Evolutionary conservation across 1,284 basidiomycete genomes (phyloP).

Genomic region (Cryptococcus amylolentus): DNA sequence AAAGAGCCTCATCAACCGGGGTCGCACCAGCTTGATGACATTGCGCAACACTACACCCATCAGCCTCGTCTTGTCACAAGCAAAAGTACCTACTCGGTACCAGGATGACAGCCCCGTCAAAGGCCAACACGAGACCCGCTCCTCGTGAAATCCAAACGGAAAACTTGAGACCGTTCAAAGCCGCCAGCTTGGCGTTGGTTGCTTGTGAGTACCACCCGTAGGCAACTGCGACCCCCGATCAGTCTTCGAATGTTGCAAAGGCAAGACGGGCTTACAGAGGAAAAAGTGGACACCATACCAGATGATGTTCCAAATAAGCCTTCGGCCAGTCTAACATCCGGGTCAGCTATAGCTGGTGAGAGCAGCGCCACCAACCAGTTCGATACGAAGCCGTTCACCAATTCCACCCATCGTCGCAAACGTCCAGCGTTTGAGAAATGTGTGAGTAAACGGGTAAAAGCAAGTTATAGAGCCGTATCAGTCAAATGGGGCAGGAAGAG

Average conservation of each 20-base stretch:
- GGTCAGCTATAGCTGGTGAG: not conserved
- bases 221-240: slow-evolving; percentile 46
- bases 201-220: slow-evolving; percentile 77
- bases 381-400: not conserved
- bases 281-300: slow-evolving; percentile 70
- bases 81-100: slow-evolving; percentile 57
- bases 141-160: slow-evolving; percentile 84
- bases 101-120: slow-evolving; percentile 75
- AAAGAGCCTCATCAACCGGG: slow-evolving; percentile 69
- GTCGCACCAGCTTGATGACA: slow-evolving; percentile 71
- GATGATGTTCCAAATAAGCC: slow-evolving; percentile 45
- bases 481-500: no score
- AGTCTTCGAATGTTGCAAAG: slow-evolving; percentile 22
- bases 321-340: slow-evolving; percentile 18
- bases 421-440: not conserved
- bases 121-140: slow-evolving; percentile 77
- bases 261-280: slow-evolving; percentile 68
- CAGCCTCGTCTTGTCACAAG: not conserved
- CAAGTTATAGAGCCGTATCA: not conserved
- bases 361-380: not conserved
- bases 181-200: slow-evolving; percentile 61
- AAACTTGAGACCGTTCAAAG: slow-evolving; percentile 68
- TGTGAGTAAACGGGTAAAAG: not conserved
- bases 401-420: not conserved
- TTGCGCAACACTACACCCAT: slow-evolving; percentile 63